Percentiles rank a stretch among this genome's conserved stretches.
phyloP scores from a whole-genome alignment of 108 stramenopile genomes.

The Chaetoceros tenuissimus region DNA sequence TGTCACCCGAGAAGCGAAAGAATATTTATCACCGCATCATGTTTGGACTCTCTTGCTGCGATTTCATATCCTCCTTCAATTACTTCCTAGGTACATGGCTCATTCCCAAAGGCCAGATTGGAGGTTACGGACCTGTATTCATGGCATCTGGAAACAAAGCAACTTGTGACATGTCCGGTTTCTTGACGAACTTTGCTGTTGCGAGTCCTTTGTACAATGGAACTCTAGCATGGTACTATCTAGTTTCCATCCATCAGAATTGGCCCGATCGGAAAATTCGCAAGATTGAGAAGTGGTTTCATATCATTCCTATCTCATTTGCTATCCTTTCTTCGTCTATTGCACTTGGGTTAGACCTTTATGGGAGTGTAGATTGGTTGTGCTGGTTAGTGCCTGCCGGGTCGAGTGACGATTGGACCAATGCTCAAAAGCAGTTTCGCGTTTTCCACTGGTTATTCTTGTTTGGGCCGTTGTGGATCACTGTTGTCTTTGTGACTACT shows the following conservation, averaged over 20 bases:
- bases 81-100: not conserved
- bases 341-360: not conserved
- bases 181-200: constrained; percentile 17
- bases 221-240: constrained; percentile 15
- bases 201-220: constrained; percentile 19
- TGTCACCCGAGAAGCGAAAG: not conserved
- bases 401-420: not conserved
- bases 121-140: not conserved
- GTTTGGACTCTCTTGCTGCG: not conserved
- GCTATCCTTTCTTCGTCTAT: not conserved
- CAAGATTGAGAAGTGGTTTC: not conserved
- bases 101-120: not conserved
- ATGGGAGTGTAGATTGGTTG: not conserved
- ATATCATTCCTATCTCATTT: not conserved
- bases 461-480: not conserved
- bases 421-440: not conserved
- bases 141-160: constrained; percentile 19
- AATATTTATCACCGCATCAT: not conserved
- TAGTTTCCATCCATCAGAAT: constrained; percentile 9
- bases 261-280: not conserved
- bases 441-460: not conserved
- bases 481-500: not conserved
- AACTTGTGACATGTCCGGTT: constrained; percentile 13
- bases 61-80: not conserved
- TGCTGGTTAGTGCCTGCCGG: not conserved